Conservation (phyloP, 805 yeast species). For the Candida yuanshanica region DNA sequence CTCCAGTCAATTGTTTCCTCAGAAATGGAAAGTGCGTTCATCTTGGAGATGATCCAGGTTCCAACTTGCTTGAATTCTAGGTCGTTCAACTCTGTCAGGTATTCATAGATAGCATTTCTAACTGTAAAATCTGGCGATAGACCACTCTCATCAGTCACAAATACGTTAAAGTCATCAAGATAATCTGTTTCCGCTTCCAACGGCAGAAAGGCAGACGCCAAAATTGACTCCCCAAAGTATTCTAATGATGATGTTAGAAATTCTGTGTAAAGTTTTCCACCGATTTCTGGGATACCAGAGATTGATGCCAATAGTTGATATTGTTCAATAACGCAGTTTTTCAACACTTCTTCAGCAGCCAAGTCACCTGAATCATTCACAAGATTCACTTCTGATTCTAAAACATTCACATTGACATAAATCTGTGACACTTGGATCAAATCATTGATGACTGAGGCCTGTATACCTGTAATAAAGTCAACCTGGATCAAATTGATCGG, state of each 20-base stretch:
- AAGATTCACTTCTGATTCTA: slow-evolving; percentile 7
- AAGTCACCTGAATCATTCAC: slow-evolving; percentile 8
- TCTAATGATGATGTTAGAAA: slow-evolving; percentile 4
- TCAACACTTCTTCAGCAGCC: slow-evolving; percentile 11
- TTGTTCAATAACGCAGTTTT: slow-evolving; percentile 27
- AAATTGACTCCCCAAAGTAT: slow-evolving; percentile 13
- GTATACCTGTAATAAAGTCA: slow-evolving; percentile 7
- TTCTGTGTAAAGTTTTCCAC: slow-evolving; percentile 1
- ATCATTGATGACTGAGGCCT: slow-evolving; percentile 9
- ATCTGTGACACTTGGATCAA: slow-evolving; percentile 9
- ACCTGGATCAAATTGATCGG: slow-evolving; percentile 18
- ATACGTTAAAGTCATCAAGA: slow-evolving; percentile 57
- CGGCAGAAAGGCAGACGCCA: slow-evolving; percentile 13
- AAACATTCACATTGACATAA: slow-evolving; percentile 10
- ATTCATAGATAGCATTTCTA: slow-evolving; percentile 58
- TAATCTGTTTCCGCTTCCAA: slow-evolving; percentile 40
- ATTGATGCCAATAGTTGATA: slow-evolving; percentile 28
- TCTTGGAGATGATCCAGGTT: slow-evolving; percentile 6
- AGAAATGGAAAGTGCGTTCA: not conserved
- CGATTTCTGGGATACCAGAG: not conserved
- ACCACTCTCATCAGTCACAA: slow-evolving; percentile 71
- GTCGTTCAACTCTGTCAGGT: slow-evolving; percentile 43
- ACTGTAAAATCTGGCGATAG: slow-evolving; percentile 48
- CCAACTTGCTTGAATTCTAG: slow-evolving; percentile 29
- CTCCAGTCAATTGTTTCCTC: slow-evolving; percentile 30